These are phyloP conservation scores for Mycogone perniciosa DNA, from an alignment of 2,329 filamentous ascomycete genomes.

Conservation along the genomic window DNA sequence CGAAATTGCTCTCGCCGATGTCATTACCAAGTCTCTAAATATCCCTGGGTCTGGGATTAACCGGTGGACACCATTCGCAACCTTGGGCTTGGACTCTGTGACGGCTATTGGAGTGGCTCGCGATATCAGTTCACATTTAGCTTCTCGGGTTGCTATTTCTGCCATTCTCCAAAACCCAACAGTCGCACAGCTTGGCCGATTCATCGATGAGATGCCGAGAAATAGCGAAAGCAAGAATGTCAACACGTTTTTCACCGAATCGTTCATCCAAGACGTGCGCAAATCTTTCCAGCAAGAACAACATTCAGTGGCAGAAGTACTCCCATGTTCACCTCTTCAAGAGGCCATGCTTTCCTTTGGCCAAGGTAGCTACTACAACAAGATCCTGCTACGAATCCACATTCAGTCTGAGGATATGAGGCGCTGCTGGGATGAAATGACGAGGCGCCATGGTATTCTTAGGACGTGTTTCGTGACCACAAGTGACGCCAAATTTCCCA, in stretches of 20 bases:
- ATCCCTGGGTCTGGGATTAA: constrained; percentile 42
- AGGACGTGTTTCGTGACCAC: constrained; percentile 70
- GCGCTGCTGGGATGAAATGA: constrained; percentile 56
- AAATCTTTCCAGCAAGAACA: constrained; percentile 15
- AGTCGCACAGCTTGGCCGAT: constrained; percentile 52
- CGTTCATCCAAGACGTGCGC: constrained; percentile 21
- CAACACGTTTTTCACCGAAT: constrained; percentile 21
- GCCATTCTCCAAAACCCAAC: constrained; percentile 62
- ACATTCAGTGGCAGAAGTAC: constrained; percentile 44
- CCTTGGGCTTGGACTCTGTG: constrained; percentile 77
- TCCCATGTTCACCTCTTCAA: constrained; percentile 82
- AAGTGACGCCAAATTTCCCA: constrained; percentile 52
- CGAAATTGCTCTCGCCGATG: constrained; percentile 51
- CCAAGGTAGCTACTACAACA: constrained; percentile 62
- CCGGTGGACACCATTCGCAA: constrained; percentile 66
- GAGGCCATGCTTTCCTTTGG: constrained; percentile 69
- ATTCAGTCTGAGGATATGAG: constrained; percentile 45
- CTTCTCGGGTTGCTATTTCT: constrained; percentile 56
- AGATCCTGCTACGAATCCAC: constrained; percentile 56
- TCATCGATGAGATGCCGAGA: constrained; percentile 8
- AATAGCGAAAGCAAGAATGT: neutral
- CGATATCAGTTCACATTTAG: constrained; percentile 41
- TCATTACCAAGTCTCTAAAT: constrained; percentile 46
- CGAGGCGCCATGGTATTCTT: constrained; percentile 65
- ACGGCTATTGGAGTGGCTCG: constrained; percentile 67